phyloP scores from a whole-genome alignment of 805 yeast genomes.

The Nakazawaea peltata region DNA sequence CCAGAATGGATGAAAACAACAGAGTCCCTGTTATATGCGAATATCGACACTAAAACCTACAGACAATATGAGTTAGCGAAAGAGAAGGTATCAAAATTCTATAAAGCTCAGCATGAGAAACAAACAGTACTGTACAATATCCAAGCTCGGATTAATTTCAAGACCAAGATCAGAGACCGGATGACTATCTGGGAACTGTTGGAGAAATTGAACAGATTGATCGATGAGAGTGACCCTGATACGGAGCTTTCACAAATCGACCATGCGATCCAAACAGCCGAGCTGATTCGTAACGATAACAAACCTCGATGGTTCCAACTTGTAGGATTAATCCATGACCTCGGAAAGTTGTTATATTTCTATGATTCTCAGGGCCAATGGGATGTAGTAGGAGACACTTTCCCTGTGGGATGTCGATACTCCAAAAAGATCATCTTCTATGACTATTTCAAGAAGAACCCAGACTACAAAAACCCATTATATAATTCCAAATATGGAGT shows the following conservation, averaged over 20 bases:
- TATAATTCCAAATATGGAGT: conserved; percentile 62
- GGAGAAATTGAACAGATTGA: conserved; percentile 47
- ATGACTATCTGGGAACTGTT: conserved; percentile 72
- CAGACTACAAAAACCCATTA: conserved; percentile 54
- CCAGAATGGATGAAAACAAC: conserved; percentile 13
- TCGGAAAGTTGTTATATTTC: conserved; percentile 62
- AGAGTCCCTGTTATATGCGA: conserved; percentile 14
- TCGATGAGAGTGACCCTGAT: conserved; percentile 72
- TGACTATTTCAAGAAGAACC: conserved; percentile 51
- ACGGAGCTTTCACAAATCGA: conserved; percentile 69
- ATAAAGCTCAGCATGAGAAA: conserved; percentile 58
- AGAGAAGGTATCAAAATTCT: conserved; percentile 58
- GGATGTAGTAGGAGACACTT: conserved; percentile 78
- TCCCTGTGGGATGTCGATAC: conserved; percentile 66
- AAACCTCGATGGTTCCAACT: conserved; percentile 73
- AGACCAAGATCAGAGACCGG: conserved; percentile 55
- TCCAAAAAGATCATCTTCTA: conserved; percentile 52
- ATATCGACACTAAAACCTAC: conserved; percentile 31
- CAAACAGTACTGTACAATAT: conserved; percentile 69
- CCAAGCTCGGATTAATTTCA: conserved; percentile 65
- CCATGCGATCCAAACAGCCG: conserved; percentile 71
- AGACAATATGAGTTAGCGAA: conserved; percentile 65
- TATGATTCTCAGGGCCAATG: conserved; percentile 70
- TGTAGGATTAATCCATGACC: conserved; percentile 64
- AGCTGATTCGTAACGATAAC: conserved; percentile 58